These are phyloP conservation scores for Starmerella stigmatis DNA, from an alignment of 805 yeast species.

Conservation along the genomic window DNA sequence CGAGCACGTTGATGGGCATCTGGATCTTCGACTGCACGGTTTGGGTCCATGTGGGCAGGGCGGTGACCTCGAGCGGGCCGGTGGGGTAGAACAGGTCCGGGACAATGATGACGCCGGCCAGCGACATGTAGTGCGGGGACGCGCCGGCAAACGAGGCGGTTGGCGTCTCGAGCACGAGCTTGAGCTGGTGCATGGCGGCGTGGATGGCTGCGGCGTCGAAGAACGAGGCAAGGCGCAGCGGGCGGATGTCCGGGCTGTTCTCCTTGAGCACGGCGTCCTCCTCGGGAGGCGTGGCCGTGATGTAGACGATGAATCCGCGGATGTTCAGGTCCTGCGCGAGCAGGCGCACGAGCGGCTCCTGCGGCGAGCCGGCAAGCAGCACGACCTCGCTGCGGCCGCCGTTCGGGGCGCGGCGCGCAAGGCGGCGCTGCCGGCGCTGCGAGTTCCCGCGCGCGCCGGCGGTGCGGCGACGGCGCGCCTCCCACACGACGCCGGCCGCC, in stretches of 20 bases:
- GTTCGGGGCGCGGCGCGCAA: slow-evolving; percentile 51
- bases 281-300: slow-evolving; percentile 55
- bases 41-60: slow-evolving; percentile 42
- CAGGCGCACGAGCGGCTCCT: slow-evolving; percentile 59
- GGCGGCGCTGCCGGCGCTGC: slow-evolving; percentile 31
- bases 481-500: slow-evolving; percentile 2
- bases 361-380: slow-evolving; percentile 63
- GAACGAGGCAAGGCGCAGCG: slow-evolving; percentile 45
- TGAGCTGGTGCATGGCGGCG: slow-evolving; percentile 41
- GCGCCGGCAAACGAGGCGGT: slow-evolving; percentile 53
- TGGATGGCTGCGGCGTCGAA: slow-evolving; percentile 38
- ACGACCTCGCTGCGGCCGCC: slow-evolving; percentile 73
- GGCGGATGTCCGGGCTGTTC: slow-evolving; percentile 57
- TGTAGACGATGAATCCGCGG: slow-evolving; percentile 71
- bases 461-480: background rate
- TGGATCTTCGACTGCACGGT: slow-evolving; percentile 39
- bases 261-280: slow-evolving; percentile 44
- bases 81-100: slow-evolving; percentile 61
- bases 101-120: slow-evolving; percentile 57
- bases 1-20: slow-evolving; percentile 42
- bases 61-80: slow-evolving; percentile 55
- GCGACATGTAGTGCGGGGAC: slow-evolving; percentile 42
- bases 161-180: slow-evolving; percentile 41
- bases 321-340: slow-evolving; percentile 64
- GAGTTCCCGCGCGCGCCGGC: background rate